Evolutionary conservation across 2,329 filamentous ascomycete species (phyloP), one percentile per base, ranked within the genome.

Genomic region (Diaporthe humulicola): DNA sequence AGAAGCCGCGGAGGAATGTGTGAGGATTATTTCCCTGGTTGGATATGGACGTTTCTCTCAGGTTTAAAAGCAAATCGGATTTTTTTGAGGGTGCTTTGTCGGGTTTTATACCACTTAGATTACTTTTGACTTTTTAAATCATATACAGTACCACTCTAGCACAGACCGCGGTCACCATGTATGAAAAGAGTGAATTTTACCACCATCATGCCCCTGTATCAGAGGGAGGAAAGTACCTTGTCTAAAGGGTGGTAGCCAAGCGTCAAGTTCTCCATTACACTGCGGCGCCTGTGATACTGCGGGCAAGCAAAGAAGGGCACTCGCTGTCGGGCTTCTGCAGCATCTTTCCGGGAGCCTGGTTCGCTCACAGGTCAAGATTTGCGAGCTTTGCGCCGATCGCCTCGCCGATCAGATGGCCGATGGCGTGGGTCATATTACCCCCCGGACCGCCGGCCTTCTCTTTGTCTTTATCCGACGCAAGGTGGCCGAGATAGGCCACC

Each of bases 1-100:
- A 76, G 72, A 76, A 74, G 75, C 50, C 64, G 8, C 60, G 57
- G 36, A 72, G 45, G 70, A 72, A 72, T 36, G 28, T 8, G 12
- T 50, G 57, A 60, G 42, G 56, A 9, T 8, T 25, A 4, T 38
- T 25, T 36, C 8, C 0, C 7, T 19, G 36, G 67, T 25, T 70
- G 52, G 38, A 56, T 25, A 57, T 58, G 67, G 19, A 36, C 25
- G 4, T 9, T 14, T 22, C 33, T 10, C 8, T 42, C 48, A 12
- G 57, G 10, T 22, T 54, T 15, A 54, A 52, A 38, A 19, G 25
- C 14, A 28, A 2, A 19, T n/a, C 4, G 8, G 12, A 12, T 30
- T 40, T 30, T 40, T 19, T 22, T 2, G 17, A 7, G 12, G 14
- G 48, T 28, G 45, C 19, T 54, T 4, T 25, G 4, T 12, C 8